Percentiles rank a stretch among this genome's conserved stretches.
phyloP scores from a whole-genome alignment of 176 grass and related monocot species.

The Rhynchospora tenuis region DNA sequence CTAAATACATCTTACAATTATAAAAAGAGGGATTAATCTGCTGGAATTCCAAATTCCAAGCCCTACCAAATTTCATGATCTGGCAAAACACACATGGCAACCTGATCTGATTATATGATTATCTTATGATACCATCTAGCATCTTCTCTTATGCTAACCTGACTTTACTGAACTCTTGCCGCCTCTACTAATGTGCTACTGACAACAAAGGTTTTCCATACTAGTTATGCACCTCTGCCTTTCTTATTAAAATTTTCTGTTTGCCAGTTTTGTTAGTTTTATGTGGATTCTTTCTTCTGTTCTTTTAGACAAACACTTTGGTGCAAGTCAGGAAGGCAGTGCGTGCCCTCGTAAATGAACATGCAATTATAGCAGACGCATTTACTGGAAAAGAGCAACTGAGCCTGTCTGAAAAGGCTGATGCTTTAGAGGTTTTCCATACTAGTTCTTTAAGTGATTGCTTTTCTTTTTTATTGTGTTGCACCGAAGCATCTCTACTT shows the following conservation, averaged over 20 bases:
- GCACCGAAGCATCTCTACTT: neutral
- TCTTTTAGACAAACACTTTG: slow-evolving; percentile 53
- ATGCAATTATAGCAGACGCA: slow-evolving; percentile 32
- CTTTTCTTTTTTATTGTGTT: neutral
- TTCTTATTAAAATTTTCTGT: neutral
- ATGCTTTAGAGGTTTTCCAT: slow-evolving; percentile 77
- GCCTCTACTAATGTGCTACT: neutral
- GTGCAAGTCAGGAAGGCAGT: slow-evolving; percentile 62
- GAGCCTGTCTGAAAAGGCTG: slow-evolving; percentile 41
- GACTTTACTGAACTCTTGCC: neutral
- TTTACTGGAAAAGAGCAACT: slow-evolving; percentile 32
- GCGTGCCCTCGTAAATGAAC: slow-evolving; percentile 46
- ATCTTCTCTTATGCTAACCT: neutral
- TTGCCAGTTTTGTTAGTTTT: neutral
- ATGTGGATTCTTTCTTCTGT: neutral
- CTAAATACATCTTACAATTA: neutral
- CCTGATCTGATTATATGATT: neutral
- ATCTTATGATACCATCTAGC: too few relatives aligned
- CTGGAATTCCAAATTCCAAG: neutral
- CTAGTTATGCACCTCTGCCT: neutral
- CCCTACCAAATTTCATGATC: neutral
- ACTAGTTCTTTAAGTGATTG: neutral
- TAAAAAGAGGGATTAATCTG: neutral
- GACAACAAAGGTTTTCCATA: neutral
- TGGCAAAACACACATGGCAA: neutral